These are phyloP conservation scores for Odonthalia washingtoniensis DNA, from an alignment of 31 red algal species.

Conservation along the genomic window DNA sequence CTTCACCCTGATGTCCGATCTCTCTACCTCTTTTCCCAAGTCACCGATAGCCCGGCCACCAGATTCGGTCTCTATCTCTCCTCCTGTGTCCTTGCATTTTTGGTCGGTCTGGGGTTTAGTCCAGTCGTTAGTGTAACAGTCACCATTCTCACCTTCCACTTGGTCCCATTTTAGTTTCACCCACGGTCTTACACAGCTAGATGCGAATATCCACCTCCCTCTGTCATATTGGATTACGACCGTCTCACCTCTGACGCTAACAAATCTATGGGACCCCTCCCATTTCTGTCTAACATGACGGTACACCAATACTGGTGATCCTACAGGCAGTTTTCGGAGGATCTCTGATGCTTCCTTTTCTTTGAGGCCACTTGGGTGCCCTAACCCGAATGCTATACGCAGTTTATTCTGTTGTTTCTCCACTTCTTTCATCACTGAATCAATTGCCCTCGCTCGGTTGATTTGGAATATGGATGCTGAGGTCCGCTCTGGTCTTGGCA, in stretches of 20 bases:
- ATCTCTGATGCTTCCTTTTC: background rate
- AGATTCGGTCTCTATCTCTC: no score
- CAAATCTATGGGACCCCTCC: background rate
- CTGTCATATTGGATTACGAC: background rate
- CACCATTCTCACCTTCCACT: no score
- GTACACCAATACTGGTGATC: no score
- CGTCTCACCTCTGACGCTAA: background rate
- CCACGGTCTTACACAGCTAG: constrained; percentile 3
- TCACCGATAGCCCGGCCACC: background rate
- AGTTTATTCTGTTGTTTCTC: background rate
- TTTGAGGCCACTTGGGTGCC: background rate
- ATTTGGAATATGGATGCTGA: background rate
- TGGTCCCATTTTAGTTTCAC: no score
- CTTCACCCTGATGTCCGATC: background rate
- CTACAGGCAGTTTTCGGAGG: constrained; percentile 5
- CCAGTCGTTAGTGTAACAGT: no score
- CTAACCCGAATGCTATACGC: background rate
- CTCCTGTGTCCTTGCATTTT: background rate
- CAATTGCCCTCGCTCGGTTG: constrained; percentile 16
- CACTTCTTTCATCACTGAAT: background rate
- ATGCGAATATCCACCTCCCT: background rate
- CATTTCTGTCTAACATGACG: no score
- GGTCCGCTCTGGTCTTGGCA: constrained; percentile 4
- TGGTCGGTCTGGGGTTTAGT: no score
- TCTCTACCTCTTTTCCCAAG: background rate